These are phyloP conservation scores for Sclerospora graminicola DNA, from an alignment of 352 stramenopile species.

Conservation along the genomic window DNA sequence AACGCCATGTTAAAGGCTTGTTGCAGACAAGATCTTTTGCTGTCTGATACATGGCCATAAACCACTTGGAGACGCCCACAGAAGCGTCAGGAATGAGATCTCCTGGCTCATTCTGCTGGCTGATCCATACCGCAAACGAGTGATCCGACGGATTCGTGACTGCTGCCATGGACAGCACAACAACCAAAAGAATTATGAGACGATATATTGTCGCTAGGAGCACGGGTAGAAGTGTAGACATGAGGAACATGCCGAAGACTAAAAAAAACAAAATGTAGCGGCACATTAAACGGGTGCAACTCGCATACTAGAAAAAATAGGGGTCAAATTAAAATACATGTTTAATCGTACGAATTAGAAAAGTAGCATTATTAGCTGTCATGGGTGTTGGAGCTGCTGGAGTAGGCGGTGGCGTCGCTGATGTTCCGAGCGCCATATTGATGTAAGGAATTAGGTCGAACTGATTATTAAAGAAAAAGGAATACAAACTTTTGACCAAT, in stretches of 20 bases:
- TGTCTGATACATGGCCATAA: constrained; percentile 61
- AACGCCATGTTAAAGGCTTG: constrained; percentile 48
- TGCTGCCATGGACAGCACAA: constrained; percentile 20
- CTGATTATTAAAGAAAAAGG: no score
- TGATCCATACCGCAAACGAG: constrained; percentile 61
- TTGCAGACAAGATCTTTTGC: constrained; percentile 55
- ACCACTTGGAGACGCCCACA: constrained; percentile 47
- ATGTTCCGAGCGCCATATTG: constrained; percentile 13
- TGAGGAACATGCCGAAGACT: constrained; percentile 69
- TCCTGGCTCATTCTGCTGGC: constrained; percentile 31
- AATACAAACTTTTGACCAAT: no score
- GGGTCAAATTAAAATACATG: not conserved
- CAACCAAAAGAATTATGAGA: constrained; percentile 20
- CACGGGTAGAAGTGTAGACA: constrained; percentile 45
- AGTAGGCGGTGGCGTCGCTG: constrained; percentile 4
- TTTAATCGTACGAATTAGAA: constrained; percentile 46
- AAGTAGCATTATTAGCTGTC: constrained; percentile 55
- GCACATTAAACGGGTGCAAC: constrained; percentile 1
- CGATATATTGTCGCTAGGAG: constrained; percentile 38
- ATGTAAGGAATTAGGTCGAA: no score
- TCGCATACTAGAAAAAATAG: constrained; percentile 2
- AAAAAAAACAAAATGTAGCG: not conserved
- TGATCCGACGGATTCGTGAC: constrained; percentile 60
- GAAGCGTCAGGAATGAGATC: constrained; percentile 31
- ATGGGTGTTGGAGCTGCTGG: constrained; percentile 14